Base-by-base conservation (phyloP, 2,329 filamentous ascomycete species). In the Macrophomina phaseolina region DNA sequence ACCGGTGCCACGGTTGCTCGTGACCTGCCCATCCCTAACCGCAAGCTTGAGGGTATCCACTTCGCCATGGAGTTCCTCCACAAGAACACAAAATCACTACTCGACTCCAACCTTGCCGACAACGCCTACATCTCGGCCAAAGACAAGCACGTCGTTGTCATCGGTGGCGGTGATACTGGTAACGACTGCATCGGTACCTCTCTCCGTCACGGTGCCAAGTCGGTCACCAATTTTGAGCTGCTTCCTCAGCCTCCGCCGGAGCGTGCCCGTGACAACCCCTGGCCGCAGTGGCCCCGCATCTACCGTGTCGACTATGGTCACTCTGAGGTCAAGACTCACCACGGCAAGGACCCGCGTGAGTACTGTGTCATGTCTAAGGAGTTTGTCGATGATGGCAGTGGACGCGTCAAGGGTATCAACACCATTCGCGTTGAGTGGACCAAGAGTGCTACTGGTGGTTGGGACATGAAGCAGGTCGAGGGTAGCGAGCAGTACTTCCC, bases 241-340 rank as follows among this genome's bases (percentile, higher is more conserved):
- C 86, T 98, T 69, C 94, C 94, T 36, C 93, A 97, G 81, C 94
- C 94, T 72, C 93, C 94, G 7, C 88, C 91, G 68, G 90, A 97
- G 85, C 93, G 94, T 81, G 93, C 92, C 70, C 87, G 89, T 70
- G 94, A 97, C 81, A 98, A 98, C 85, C 94, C 94, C 69, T 98
- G 94, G 94, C 94, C 94, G 9, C 94, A 97, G 82, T 98, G 94
- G 94, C 94, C 94, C 67, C 92, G 94, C 75, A 94, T 97, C 78
- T 97, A 97, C 86, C 93, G 94, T 73, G 92, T 97, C n/a, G 94
- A 98, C 81, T 98, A 98, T 76, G 94, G 94, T 66, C 94, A 98
- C 84, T 91, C 90, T 16, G 94, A 98, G 81, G 94, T 97, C 74
- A 93, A 94, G 80, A 93, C 94, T 72, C 94, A 97, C 84, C 94